Base-by-base conservation (phyloP, 2,329 filamentous ascomycete species). In the Talaromyces sp. region DNA sequence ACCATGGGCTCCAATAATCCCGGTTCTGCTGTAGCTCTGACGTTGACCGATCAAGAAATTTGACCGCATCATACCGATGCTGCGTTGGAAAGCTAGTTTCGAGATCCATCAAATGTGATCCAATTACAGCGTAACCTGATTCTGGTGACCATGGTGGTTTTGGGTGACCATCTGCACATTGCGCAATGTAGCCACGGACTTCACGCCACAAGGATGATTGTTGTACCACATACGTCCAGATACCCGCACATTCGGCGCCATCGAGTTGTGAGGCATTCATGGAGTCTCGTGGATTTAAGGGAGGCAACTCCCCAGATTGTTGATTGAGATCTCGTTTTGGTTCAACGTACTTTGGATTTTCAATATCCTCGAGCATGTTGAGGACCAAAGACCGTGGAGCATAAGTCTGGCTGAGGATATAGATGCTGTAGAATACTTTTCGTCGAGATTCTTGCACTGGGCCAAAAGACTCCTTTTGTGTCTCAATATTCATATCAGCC, bases 1-100 rank as follows among this genome's bases (percentile, higher is more conserved):
- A 49, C 73, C 73, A 75, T n/a, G 73, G 71, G 49, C 69, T 73
- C 73, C 73, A 75, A 58, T 72, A 75, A 10, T 66, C 66, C 13
- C 71, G 68, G 31, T 71, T 68, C 1, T 62, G 64, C 39, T 73
- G 67, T 4, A 72, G 64, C 41, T 71, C 68, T 19, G 68, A 62
- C 1, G 24, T 49, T 9, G 67, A 64, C 3, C 62, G 63, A 16
- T 71, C 67, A 11, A 63, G 60, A 19, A 72, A 72, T n/a, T 59
- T 63, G 11, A 67, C 67, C 6, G 62, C 60, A 52, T 72, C 68
- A 43, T 64, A 72, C 33, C 70, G 65, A 62, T 70, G 67, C 47
- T 62, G 64, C 10, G 66, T 68, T 6, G 70, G 70, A 35, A 72
- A 66, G 22, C 63, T 60, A n/a, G 68, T 69, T 60, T 72, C 70